phyloP scores from a whole-genome alignment of 75 land plant species.

The Pinus albicaulis region DNA sequence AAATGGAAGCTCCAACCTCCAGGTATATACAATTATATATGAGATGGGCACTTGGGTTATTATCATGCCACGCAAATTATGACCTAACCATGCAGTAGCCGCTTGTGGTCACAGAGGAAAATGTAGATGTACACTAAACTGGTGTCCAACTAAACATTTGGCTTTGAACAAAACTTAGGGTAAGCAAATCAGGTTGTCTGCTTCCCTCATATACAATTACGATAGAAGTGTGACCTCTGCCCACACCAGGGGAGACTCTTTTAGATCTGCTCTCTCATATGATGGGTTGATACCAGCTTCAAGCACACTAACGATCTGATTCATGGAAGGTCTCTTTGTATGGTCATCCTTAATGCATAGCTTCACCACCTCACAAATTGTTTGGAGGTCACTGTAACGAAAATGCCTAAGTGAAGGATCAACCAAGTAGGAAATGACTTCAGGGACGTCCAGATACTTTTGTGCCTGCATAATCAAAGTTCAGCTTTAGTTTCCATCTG shows the following conservation, averaged over 20 bases:
- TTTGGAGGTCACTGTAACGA: constrained; percentile 52
- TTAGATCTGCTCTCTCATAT: constrained; percentile 36
- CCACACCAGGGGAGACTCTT: constrained; percentile 75
- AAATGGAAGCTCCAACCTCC: neutral
- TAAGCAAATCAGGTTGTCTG: neutral
- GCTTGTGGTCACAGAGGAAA: neutral
- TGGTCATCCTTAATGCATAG: constrained; percentile 55
- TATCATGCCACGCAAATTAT: neutral
- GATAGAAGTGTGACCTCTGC: constrained; percentile 67
- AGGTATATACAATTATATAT: neutral
- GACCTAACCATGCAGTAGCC: neutral
- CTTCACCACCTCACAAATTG: constrained; percentile 63
- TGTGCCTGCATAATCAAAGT: constrained; percentile 44
- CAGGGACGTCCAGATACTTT: constrained; percentile 62
- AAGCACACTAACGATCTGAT: constrained; percentile 46
- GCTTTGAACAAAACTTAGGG: neutral
- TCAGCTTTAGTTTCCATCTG: neutral
- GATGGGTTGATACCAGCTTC: constrained; percentile 67
- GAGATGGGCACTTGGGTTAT: neutral
- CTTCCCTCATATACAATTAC: constrained; percentile 3
- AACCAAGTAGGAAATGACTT: constrained; percentile 61
- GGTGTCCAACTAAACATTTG: constrained; percentile 1
- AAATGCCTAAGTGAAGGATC: constrained; percentile 76
- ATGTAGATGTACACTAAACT: neutral
- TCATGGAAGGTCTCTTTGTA: constrained; percentile 58